A percentile compares a stretch with the other conserved stretches of the same genome.
Conservation (phyloP, 2,329 filamentous ascomycete species). For the Fusarium caatingaense region DNA sequence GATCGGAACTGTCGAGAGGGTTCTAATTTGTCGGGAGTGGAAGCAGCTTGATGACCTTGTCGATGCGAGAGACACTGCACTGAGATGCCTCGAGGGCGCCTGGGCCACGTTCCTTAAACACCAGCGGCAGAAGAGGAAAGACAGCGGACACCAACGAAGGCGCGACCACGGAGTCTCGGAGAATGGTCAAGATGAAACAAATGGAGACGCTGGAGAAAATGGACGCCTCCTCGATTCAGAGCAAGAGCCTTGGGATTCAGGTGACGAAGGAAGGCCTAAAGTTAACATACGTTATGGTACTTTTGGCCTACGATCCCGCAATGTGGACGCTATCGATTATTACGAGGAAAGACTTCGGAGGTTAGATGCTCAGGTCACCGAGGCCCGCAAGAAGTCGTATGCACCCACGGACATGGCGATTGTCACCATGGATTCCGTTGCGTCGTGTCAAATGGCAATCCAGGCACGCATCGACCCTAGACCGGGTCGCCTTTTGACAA, state of each 20-base stretch:
- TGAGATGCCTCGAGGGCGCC: slow-evolving; percentile 82
- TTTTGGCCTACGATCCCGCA: slow-evolving; percentile 75
- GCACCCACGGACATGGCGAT: slow-evolving; percentile 86
- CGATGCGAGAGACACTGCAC: slow-evolving; percentile 69
- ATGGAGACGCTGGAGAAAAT: slow-evolving; percentile 64
- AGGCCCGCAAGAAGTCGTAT: slow-evolving; percentile 80
- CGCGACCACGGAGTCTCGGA: slow-evolving; percentile 29
- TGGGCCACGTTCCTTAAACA: slow-evolving; percentile 75
- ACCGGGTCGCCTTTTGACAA: slow-evolving; percentile 86
- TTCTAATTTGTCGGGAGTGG: slow-evolving; percentile 91
- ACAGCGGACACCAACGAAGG: neutral
- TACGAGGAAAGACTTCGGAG: slow-evolving; percentile 86
- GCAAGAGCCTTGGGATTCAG: slow-evolving; percentile 45
- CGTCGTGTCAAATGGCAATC: slow-evolving; percentile 92
- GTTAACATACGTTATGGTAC: slow-evolving; percentile 83
- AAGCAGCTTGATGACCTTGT: slow-evolving; percentile 81
- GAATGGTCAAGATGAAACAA: slow-evolving; percentile 47
- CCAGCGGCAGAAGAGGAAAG: slow-evolving; percentile 38
- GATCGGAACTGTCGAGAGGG: slow-evolving; percentile 89
- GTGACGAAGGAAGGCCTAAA: slow-evolving; percentile 69
- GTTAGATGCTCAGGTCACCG: slow-evolving; percentile 79
- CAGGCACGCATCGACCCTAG: slow-evolving; percentile 93
- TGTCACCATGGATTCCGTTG: slow-evolving; percentile 96
- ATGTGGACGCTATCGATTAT: slow-evolving; percentile 92
- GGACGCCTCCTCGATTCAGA: slow-evolving; percentile 68